These are phyloP conservation scores for Puccinellia tenuiflora DNA, from an alignment of 176 grass and related monocot species.

Conservation along the genomic window DNA sequence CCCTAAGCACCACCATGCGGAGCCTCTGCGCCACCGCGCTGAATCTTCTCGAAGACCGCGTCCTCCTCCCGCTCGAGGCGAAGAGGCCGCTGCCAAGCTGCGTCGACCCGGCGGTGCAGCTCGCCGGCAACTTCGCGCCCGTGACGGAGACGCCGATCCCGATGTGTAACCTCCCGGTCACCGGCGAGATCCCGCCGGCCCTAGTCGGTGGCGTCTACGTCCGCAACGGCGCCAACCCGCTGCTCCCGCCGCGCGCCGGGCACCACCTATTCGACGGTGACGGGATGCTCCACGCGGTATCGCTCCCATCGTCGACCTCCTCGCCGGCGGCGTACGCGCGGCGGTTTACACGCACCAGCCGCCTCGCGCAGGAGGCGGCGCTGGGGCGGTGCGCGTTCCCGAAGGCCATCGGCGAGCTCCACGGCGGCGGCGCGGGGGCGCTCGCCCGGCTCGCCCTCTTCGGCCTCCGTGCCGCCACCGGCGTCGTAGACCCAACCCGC, in stretches of 20 bases:
- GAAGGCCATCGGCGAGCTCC: slow-evolving; percentile 73
- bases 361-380: slow-evolving; percentile 17
- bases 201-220: slow-evolving; percentile 27
- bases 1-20: no score
- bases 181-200: slow-evolving; percentile 7
- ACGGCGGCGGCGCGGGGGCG: slow-evolving; percentile 10
- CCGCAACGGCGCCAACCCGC: slow-evolving; percentile 38
- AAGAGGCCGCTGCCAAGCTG: slow-evolving; percentile 18
- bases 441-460: neutral
- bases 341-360: slow-evolving; percentile 32
- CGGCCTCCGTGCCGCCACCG: neutral
- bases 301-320: neutral
- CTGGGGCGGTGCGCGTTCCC: slow-evolving; percentile 44
- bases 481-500: slow-evolving; percentile 19
- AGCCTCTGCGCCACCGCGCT: no score
- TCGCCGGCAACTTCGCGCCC: slow-evolving; percentile 35
- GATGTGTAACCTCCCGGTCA: neutral
- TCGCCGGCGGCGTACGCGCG: slow-evolving; percentile 21
- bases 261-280: slow-evolving; percentile 56
- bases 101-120: slow-evolving; percentile 34
- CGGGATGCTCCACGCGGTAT: slow-evolving; percentile 45
- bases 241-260: slow-evolving; percentile 4
- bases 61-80: neutral
- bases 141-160: neutral
- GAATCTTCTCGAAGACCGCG: no score